A percentile compares a stretch with the other conserved stretches of the same genome.
Evolutionary conservation across 1,284 basidiomycete genomes (phyloP).

Genomic region (Rugosomyces carneus): DNA sequence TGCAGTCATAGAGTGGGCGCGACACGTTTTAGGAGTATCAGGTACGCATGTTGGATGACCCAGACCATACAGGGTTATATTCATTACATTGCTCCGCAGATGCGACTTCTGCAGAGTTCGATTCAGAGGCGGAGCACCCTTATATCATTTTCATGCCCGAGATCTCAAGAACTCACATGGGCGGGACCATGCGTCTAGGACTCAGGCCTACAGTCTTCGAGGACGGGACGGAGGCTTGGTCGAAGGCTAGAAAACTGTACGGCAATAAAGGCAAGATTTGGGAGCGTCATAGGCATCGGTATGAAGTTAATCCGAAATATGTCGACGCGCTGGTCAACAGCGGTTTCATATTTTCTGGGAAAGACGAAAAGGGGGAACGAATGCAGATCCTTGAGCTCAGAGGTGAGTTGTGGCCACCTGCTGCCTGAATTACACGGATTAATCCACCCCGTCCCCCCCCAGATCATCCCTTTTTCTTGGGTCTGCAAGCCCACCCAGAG

Average conservation of each 20-base stretch:
- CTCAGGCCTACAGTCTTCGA: constrained; percentile 92
- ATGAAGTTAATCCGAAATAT: constrained; percentile 93
- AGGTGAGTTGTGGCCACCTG: constrained; percentile 40
- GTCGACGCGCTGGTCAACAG: constrained; percentile 70
- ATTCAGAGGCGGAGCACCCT: constrained; percentile 53
- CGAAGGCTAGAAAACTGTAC: constrained; percentile 76
- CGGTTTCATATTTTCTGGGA: constrained; percentile 84
- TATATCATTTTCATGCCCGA: constrained; percentile 99
- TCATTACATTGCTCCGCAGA: constrained; percentile 34
- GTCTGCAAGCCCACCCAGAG: constrained; percentile 95
- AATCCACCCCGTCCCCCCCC: not conserved
- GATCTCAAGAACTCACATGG: constrained; percentile 96
- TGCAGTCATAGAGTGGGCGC: constrained; percentile 92
- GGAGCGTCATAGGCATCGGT: constrained; percentile 97
- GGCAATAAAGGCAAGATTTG: constrained; percentile 83
- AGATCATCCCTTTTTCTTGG: constrained; percentile 96
- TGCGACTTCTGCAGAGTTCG: constrained; percentile 88
- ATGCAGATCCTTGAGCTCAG: constrained; percentile 95
- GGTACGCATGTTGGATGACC: constrained; percentile 41
- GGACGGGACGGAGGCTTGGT: constrained; percentile 52
- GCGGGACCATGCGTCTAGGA: constrained; percentile 97
- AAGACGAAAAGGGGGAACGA: constrained; percentile 92
- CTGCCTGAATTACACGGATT: not conserved
- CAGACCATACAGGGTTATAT: constrained; percentile 2
- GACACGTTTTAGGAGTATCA: constrained; percentile 75